These are phyloP conservation scores for Clitocybe nebularis DNA, from an alignment of 1,284 basidiomycete genomes.

Conservation along the genomic window DNA sequence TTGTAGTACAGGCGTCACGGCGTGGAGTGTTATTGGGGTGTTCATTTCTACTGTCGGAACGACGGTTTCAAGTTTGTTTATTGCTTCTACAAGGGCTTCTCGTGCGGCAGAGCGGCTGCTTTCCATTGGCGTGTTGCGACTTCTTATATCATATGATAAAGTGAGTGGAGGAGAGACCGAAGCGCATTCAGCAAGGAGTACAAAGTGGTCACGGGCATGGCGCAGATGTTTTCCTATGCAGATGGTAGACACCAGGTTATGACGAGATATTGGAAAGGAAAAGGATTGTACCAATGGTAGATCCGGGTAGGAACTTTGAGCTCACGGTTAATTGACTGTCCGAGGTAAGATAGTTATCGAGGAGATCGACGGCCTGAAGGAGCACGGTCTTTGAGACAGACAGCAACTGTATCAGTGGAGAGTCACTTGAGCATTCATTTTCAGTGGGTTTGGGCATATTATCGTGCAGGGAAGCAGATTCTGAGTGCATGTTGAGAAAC, in stretches of 20 bases:
- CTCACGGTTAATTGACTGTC: constrained; percentile 65
- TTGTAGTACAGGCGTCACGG: constrained; percentile 74
- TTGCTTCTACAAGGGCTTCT: constrained; percentile 50
- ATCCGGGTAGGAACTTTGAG: constrained; percentile 72
- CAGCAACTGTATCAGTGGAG: constrained; percentile 45
- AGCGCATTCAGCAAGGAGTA: constrained; percentile 57
- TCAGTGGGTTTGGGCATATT: constrained; percentile 13
- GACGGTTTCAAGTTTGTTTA: constrained; percentile 50
- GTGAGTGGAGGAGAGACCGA: constrained; percentile 46
- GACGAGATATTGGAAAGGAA: constrained; percentile 6
- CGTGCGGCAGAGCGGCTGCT: constrained; percentile 56
- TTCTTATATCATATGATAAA: constrained; percentile 71
- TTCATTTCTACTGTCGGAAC: constrained; percentile 47
- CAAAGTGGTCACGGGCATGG: constrained; percentile 78
- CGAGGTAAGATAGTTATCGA: constrained; percentile 57
- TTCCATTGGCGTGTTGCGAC: constrained; percentile 81
- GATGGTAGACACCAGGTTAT: too few relatives aligned
- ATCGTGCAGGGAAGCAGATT: constrained; percentile 5
- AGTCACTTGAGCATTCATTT: constrained; percentile 13
- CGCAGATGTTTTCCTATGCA: constrained; percentile 72
- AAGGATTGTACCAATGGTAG: constrained; percentile 62
- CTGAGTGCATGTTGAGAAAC: constrained; percentile 10
- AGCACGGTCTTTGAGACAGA: constrained; percentile 63
- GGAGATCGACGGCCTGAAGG: constrained; percentile 65
- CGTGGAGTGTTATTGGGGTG: constrained; percentile 62